Evolutionary conservation across 2,329 filamentous ascomycete genomes (phyloP).

Genomic region (Teratosphaeria epicoccoides): DNA sequence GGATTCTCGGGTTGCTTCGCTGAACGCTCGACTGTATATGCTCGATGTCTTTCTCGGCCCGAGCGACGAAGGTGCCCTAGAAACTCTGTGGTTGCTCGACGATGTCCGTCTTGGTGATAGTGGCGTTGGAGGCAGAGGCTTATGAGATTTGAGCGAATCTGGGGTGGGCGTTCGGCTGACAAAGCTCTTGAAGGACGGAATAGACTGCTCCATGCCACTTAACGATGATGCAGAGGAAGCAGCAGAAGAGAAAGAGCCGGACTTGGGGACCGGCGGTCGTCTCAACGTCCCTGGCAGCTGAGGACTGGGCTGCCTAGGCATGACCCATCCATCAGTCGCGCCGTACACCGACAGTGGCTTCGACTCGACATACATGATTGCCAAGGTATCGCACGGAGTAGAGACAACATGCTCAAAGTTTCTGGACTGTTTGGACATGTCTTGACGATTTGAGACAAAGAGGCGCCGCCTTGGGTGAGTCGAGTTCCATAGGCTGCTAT

Average conservation of each 20-base stretch:
- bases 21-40: slow-evolving; percentile 25
- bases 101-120: slow-evolving; percentile 4
- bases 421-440: not conserved
- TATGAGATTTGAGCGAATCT: slow-evolving; percentile 14
- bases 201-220: slow-evolving; percentile 15
- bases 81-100: slow-evolving; percentile 1
- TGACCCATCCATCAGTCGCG: slow-evolving; percentile 13
- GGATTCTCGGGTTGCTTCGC: slow-evolving; percentile 6
- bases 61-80: not conserved
- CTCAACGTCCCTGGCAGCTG: slow-evolving; percentile 1
- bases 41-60: slow-evolving; percentile 22
- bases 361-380: slow-evolving; percentile 17
- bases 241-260: slow-evolving; percentile 2
- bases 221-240: slow-evolving; percentile 12
- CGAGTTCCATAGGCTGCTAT: not conserved
- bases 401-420: not conserved
- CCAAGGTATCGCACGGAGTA: not conserved
- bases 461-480: not conserved
- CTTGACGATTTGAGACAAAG: slow-evolving; percentile 4
- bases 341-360: slow-evolving; percentile 15
- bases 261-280: slow-evolving; percentile 6
- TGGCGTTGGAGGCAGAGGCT: slow-evolving; percentile 23
- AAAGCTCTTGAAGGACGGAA: slow-evolving; percentile 25
- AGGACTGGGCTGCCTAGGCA: slow-evolving; percentile 3
- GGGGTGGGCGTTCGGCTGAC: slow-evolving; percentile 20